Conservation (phyloP, 805 yeast genomes). For the Candida insectalens region DNA sequence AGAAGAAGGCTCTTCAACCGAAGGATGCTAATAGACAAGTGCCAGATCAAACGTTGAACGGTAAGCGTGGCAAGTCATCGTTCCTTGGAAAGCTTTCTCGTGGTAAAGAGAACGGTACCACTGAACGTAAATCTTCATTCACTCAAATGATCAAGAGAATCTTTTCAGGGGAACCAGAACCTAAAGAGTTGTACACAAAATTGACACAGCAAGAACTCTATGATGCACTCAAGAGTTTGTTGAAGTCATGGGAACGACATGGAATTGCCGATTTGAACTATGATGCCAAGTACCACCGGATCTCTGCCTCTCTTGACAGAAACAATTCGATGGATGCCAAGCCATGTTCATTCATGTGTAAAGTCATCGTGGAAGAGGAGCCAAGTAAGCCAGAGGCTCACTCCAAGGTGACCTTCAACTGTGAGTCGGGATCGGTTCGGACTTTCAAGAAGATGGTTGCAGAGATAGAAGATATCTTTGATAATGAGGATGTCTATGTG, state of each 20-base stretch:
- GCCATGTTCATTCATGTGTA: slow-evolving; percentile 54
- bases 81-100: slow-evolving; percentile 8
- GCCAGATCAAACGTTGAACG: slow-evolving; percentile 5
- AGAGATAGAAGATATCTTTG: slow-evolving; percentile 57
- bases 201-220: slow-evolving; percentile 45
- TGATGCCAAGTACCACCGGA: slow-evolving; percentile 30
- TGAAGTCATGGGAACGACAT: slow-evolving; percentile 60
- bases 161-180: slow-evolving; percentile 20
- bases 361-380: slow-evolving; percentile 31
- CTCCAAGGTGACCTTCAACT: slow-evolving; percentile 49
- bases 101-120: slow-evolving; percentile 2
- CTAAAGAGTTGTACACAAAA: slow-evolving; percentile 23
- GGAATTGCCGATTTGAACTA: slow-evolving; percentile 51
- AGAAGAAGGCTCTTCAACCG: neutral
- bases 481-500: slow-evolving; percentile 51
- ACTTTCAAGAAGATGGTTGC: slow-evolving; percentile 49
- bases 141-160: slow-evolving; percentile 38
- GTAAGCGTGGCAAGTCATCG: slow-evolving; percentile 26
- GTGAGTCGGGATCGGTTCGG: slow-evolving; percentile 55
- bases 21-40: slow-evolving; percentile 2
- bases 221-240: slow-evolving; percentile 51
- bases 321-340: slow-evolving; percentile 53
- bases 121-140: slow-evolving; percentile 16
- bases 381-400: slow-evolving; percentile 16
- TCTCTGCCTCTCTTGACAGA: slow-evolving; percentile 56